Conservation (phyloP, 2,329 filamentous ascomycete species). For the Colletotrichum trifolii region DNA sequence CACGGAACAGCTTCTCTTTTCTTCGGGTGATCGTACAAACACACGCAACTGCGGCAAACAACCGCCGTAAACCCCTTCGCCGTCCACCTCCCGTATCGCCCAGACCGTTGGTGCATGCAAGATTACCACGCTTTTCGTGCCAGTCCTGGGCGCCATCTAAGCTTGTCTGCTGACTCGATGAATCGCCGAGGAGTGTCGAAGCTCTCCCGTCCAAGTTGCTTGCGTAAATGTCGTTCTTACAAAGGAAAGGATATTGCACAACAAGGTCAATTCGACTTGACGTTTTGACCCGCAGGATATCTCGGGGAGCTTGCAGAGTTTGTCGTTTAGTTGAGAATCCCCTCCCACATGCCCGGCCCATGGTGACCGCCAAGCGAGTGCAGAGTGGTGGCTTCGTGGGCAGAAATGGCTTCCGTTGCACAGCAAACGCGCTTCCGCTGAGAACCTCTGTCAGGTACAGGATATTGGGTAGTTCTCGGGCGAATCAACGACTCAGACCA, state of each 20-base stretch:
- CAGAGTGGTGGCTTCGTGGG: constrained; percentile 57
- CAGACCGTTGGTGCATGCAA: constrained; percentile 54
- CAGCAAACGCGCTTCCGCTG: constrained; percentile 75
- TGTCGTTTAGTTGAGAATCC: constrained; percentile 64
- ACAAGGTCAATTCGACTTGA: constrained; percentile 22
- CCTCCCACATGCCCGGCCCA: constrained; percentile 75
- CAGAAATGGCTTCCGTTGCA: constrained; percentile 65
- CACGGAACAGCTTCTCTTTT: constrained; percentile 28
- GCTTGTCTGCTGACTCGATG: constrained; percentile 48
- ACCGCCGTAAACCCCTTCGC: constrained; percentile 38
- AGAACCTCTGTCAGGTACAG: constrained; percentile 44
- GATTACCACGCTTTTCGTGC: constrained; percentile 54
- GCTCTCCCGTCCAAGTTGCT: constrained; percentile 42
- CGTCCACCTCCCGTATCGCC: constrained; percentile 44
- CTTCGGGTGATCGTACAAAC: constrained; percentile 38
- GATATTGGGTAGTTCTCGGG: constrained; percentile 46
- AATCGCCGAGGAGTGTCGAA: constrained; percentile 45
- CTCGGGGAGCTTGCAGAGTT: constrained; percentile 6
- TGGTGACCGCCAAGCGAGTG: constrained; percentile 62
- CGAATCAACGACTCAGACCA: constrained; percentile 54
- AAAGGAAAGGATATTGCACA: constrained; percentile 39
- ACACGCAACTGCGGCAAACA: constrained; percentile 20
- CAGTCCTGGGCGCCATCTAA: constrained; percentile 46
- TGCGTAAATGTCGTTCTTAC: constrained; percentile 38
- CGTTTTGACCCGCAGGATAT: constrained; percentile 24